Conservation (phyloP, 352 stramenopile genomes). For the Phytophthora parvispora region DNA sequence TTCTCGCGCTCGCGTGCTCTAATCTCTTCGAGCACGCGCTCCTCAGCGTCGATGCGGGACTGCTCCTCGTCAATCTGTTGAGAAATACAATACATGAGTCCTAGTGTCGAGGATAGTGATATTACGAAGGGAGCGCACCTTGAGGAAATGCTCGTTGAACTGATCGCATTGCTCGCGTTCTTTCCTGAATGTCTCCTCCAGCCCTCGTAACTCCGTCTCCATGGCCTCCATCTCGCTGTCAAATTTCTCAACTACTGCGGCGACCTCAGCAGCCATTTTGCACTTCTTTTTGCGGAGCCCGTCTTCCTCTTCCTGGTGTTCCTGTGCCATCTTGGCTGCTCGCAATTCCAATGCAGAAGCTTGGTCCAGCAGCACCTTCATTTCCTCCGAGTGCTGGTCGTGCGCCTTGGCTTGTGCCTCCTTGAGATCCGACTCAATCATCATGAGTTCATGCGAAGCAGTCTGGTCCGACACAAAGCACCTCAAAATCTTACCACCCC, state of each 20-base stretch:
- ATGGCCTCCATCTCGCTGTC: conserved; percentile 79
- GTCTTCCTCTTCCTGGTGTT: conserved; percentile 89
- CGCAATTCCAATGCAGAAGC: conserved; percentile 61
- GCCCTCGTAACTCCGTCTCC: conserved; percentile 56
- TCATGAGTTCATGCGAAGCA: conserved; percentile 74
- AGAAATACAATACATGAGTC: background rate
- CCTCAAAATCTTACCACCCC: background rate
- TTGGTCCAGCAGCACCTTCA: conserved; percentile 74
- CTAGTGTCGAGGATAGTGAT: background rate
- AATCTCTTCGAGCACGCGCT: conserved; percentile 78
- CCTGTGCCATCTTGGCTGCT: conserved; percentile 75
- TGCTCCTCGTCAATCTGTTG: conserved; percentile 87
- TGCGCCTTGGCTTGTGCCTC: conserved; percentile 78
- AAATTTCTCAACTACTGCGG: conserved; percentile 79
- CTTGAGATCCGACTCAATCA: conserved; percentile 84
- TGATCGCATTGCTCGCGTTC: conserved; percentile 73
- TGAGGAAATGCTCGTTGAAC: conserved; percentile 88
- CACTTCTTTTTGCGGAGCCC: conserved; percentile 84
- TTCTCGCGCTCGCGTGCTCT: conserved; percentile 77
- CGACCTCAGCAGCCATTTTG: conserved; percentile 82
- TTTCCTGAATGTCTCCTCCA: conserved; percentile 52
- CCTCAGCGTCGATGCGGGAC: conserved; percentile 83
- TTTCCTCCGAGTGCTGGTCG: conserved; percentile 84
- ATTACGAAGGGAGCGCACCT: conserved; percentile 36
- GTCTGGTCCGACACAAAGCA: conserved; percentile 35